phyloP scores from a whole-genome alignment of 331 rosid genomes.

The Prunus yedoensis region DNA sequence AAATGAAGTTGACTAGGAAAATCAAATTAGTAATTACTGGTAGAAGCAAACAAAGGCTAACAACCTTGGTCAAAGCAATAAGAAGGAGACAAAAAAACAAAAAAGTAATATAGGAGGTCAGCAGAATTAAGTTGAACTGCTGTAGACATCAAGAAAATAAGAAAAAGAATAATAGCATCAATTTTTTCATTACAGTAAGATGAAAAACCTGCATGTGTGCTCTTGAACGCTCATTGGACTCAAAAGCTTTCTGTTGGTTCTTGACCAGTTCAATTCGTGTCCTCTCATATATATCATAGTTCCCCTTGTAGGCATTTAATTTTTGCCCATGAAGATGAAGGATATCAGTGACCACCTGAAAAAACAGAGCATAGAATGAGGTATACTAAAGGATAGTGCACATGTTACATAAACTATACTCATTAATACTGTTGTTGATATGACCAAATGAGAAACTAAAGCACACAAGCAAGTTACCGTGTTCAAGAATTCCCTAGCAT shows the following conservation, averaged over 20 bases:
- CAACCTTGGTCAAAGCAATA: neutral
- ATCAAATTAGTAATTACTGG: neutral
- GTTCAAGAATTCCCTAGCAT: conserved; percentile 97
- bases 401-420: neutral
- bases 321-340: conserved; percentile 89
- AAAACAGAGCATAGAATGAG: conserved; percentile 20
- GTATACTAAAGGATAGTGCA: neutral
- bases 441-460: conserved; percentile 10
- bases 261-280: conserved; percentile 85
- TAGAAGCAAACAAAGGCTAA: neutral
- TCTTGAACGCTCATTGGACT: conserved; percentile 86
- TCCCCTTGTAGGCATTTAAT: conserved; percentile 65
- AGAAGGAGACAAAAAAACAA: neutral
- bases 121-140: neutral
- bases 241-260: conserved; percentile 89
- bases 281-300: conserved; percentile 92
- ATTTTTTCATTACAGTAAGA: neutral
- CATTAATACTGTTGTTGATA: neutral
- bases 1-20: neutral
- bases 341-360: conserved; percentile 90
- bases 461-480: conserved; percentile 52
- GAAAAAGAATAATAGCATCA: neutral
- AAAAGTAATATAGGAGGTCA: neutral
- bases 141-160: neutral
- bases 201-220: conserved; percentile 87